phyloP scores from a whole-genome alignment of 495 filamentous ascomycete species.

The Coniosporium apollinis region DNA sequence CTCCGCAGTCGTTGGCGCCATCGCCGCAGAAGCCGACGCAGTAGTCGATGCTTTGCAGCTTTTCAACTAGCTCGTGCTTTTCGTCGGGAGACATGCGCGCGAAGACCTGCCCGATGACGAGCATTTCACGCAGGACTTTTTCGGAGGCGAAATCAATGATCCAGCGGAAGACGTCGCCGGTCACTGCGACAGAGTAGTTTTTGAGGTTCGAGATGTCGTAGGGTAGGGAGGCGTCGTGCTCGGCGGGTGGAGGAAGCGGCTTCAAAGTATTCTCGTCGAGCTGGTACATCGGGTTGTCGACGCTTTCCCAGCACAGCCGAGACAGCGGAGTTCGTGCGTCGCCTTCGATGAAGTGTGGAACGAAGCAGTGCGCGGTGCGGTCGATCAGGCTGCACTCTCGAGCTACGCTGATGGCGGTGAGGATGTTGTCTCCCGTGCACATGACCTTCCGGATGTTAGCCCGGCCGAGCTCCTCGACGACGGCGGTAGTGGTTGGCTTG shows the following conservation, averaged over 20 bases:
- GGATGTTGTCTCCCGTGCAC: conserved; percentile 97
- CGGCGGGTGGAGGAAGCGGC: conserved; percentile 50
- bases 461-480: conserved; percentile 66
- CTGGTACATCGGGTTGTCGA: conserved; percentile 60
- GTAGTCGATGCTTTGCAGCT: conserved; percentile 91
- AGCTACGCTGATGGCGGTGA: conserved; percentile 93
- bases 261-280: conserved; percentile 66
- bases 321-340: conserved; percentile 49
- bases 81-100: conserved; percentile 98
- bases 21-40: conserved; percentile 95
- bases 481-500: conserved; percentile 60
- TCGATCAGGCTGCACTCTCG: conserved; percentile 80
- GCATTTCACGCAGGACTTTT: conserved; percentile 58
- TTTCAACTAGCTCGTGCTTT: conserved; percentile 95
- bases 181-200: conserved; percentile 78
- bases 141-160: conserved; percentile 76
- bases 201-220: conserved; percentile 61
- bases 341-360: conserved; percentile 71
- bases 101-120: conserved; percentile 84
- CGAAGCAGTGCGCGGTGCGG: conserved; percentile 68
- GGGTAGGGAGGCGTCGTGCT: conserved; percentile 66
- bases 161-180: conserved; percentile 92
- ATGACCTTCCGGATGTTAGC: conserved; percentile 85
- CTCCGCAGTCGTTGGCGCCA: conserved; percentile 96
- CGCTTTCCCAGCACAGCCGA: conserved; percentile 73